Evolutionary conservation across 2,329 filamentous ascomycete genomes (phyloP), one percentile per base, ranked within the genome.

Genomic region (Leptographium galeiforme): DNA sequence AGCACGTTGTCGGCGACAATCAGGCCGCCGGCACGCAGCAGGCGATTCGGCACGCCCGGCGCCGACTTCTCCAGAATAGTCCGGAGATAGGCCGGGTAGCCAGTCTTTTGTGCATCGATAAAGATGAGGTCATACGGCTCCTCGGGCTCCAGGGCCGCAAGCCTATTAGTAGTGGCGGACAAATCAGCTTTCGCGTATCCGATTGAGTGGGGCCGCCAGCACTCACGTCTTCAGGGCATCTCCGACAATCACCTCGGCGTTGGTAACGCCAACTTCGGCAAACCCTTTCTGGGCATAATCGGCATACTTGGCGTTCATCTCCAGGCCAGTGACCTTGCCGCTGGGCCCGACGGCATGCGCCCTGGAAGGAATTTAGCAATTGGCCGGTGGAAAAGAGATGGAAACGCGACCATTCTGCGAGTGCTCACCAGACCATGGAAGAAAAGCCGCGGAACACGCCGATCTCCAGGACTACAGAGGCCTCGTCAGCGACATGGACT

Each of bases 1-100:
- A 81, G 67, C 44, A 75, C 69, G 54, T 80, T 80, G 61, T 80
- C 77, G 1, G 73, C 75, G 14, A 79, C 64, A 55, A 80, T 73
- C 53, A 79, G 63, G 0, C 74, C 76, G 8, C 72, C 74, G 10
- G 68, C 62, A 1, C 71, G 68, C 41, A 80, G 67, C 32, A 80
- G 67, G 8, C 74, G 69, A 14, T 57, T 59, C 3, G 61, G 18
- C 7, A 58, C 56, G 2, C 66, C 68, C 2, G 73, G 67, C 49
- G 59, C 60, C 6, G 74, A 78, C 49, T 64, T 61, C 18, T 64
- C 65, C 14, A 78, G 65, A 52, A 78, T 70, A 34, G 69, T 64
- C 19, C 64, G 61, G 40, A 78, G 66, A 61, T 78, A 78, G 8
- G 59, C 61, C 0, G 71, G 70, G 59, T 78, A 77, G n/a, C 71